Evolutionary conservation across 805 yeast species (phyloP).

Genomic region (Wickerhamiella brachini): DNA sequence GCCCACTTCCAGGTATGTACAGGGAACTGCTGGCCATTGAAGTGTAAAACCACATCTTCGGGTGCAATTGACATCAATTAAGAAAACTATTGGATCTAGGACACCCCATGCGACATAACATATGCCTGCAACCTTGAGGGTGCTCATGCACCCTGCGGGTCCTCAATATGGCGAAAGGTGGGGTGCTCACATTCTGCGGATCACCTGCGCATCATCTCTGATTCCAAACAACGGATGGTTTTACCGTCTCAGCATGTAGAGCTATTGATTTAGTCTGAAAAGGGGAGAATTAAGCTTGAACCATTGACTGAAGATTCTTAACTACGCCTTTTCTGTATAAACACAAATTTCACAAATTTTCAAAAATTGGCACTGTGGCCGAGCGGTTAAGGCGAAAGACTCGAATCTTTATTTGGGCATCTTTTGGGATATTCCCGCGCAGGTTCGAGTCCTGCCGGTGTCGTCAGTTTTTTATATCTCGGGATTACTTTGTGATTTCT

Average conservation of each 20-base stretch:
- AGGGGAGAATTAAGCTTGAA: too few species aligned
- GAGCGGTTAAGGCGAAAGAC: slow-evolving; percentile 21
- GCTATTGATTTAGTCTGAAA: too few species aligned
- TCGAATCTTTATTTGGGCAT: slow-evolving; percentile 14
- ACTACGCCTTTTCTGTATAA: too few species aligned
- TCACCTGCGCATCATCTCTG: too few species aligned
- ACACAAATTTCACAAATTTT: neutral
- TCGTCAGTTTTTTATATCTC: slow-evolving; percentile 11
- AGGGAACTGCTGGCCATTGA: neutral
- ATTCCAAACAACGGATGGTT: too few species aligned
- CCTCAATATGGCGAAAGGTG: neutral
- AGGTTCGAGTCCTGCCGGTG: slow-evolving; percentile 21
- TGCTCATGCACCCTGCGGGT: neutral
- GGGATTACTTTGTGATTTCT: too few species aligned
- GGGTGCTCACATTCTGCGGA: neutral
- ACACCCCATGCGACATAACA: neutral
- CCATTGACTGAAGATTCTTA: too few species aligned
- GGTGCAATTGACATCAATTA: neutral
- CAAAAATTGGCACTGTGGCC: slow-evolving; percentile 16
- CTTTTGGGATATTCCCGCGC: slow-evolving; percentile 21
- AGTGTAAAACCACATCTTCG: neutral
- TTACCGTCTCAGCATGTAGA: too few species aligned
- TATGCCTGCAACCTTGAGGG: neutral
- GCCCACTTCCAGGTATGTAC: neutral
- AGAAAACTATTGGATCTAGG: neutral